phyloP scores from a whole-genome alignment of 192 early-diverging fungal genomes.

The Podila epicladia region DNA sequence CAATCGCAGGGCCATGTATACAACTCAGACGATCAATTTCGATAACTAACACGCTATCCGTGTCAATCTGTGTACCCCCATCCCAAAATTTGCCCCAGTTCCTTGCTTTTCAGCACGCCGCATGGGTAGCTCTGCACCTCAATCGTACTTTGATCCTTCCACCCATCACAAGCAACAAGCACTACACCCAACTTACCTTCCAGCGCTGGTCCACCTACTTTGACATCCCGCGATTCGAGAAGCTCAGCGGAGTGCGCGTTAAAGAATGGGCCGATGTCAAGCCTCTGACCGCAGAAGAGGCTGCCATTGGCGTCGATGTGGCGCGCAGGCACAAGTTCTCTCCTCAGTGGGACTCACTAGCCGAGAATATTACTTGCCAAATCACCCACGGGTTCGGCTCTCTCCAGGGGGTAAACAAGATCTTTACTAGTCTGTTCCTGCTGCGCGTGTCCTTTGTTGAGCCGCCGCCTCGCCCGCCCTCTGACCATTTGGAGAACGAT shows the following conservation, averaged over 20 bases:
- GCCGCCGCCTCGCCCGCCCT: neutral
- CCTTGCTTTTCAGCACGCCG: neutral
- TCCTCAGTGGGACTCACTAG: neutral
- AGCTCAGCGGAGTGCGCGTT: neutral
- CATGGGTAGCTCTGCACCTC: neutral
- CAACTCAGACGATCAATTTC: too few relatives aligned
- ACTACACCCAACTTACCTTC: neutral
- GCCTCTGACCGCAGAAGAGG: neutral
- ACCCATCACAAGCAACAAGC: neutral
- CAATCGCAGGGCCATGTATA: too few relatives aligned
- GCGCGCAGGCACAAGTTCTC: neutral
- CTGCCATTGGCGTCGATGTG: neutral
- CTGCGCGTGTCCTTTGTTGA: neutral
- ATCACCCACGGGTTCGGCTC: neutral
- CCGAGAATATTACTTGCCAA: constrained; percentile 1
- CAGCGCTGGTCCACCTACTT: neutral
- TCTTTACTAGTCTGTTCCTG: neutral
- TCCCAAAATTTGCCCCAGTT: neutral
- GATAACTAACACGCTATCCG: too few relatives aligned
- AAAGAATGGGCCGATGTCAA: neutral
- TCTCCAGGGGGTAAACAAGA: neutral
- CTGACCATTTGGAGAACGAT: neutral
- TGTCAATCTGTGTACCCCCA: too few relatives aligned
- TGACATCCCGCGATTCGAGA: neutral
- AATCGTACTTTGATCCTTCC: neutral